Evolutionary conservation across 1,284 basidiomycete species (phyloP).

Genomic region (Kwoniella shivajii): DNA sequence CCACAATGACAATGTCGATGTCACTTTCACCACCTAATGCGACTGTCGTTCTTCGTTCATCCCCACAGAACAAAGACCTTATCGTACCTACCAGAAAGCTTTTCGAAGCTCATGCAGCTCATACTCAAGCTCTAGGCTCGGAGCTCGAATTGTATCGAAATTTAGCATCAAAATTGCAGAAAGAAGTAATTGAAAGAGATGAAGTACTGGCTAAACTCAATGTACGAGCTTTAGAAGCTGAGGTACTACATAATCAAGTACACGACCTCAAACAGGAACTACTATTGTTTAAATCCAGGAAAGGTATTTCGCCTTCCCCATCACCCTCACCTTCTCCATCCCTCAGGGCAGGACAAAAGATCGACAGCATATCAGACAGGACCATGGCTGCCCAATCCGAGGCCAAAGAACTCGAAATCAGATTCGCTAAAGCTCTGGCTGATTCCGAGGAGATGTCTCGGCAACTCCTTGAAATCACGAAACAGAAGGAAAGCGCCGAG

Average conservation of each 20-base stretch:
- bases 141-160: constrained; percentile 35
- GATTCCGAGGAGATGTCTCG: constrained; percentile 21
- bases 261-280: constrained; percentile 21
- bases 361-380: constrained; percentile 14
- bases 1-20: constrained; percentile 18
- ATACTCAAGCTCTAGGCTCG: constrained; percentile 28
- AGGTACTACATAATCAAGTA: constrained; percentile 27
- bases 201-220: constrained; percentile 34
- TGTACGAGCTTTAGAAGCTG: constrained; percentile 29
- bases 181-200: constrained; percentile 40
- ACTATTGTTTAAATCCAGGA: constrained; percentile 1
- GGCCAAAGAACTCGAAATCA: constrained; percentile 38
- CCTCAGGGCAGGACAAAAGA: background rate
- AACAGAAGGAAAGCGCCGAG: constrained; percentile 1
- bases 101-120: constrained; percentile 37
- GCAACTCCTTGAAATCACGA: constrained; percentile 13
- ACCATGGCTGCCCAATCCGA: constrained; percentile 29
- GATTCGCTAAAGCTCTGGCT: constrained; percentile 33
- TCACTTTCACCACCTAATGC: constrained; percentile 13
- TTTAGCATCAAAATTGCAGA: constrained; percentile 30
- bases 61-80: constrained; percentile 11
- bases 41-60: constrained; percentile 6
- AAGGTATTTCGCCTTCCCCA: constrained; percentile 8
- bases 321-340: constrained; percentile 16
- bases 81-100: constrained; percentile 32